These are phyloP conservation scores for Cutaneotrichosporon sp. DNA, from an alignment of 1,284 basidiomycete genomes.

Conservation along the genomic window DNA sequence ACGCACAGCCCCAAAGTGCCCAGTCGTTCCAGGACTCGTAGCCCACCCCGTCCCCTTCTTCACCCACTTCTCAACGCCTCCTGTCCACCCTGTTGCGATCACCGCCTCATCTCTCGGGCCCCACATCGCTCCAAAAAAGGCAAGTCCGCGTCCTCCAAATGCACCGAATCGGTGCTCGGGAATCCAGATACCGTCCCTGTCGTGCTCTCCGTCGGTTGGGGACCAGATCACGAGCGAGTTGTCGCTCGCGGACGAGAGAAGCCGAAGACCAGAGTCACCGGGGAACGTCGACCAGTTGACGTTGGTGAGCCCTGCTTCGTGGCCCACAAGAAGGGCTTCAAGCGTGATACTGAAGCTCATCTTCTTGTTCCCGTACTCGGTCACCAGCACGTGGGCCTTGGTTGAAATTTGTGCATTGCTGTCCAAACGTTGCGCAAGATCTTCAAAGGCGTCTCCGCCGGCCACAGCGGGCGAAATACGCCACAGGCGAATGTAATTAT, in stretches of 20 bases:
- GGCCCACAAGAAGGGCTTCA: constrained; percentile 85
- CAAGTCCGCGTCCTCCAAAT: constrained; percentile 78
- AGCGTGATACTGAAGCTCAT: constrained; percentile 67
- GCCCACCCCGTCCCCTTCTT: constrained; percentile 57
- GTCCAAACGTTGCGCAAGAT: constrained; percentile 74
- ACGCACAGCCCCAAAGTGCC: constrained; percentile 72
- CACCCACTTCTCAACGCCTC: constrained; percentile 81
- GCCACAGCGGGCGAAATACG: constrained; percentile 57
- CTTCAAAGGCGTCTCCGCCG: constrained; percentile 68
- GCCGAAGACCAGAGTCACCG: constrained; percentile 47
- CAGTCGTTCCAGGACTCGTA: constrained; percentile 69
- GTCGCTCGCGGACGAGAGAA: constrained; percentile 84
- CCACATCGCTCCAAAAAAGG: constrained; percentile 87
- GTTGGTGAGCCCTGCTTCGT: constrained; percentile 85
- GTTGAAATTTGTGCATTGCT: constrained; percentile 74
- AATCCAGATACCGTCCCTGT: constrained; percentile 69
- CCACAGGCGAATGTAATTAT: constrained; percentile 86
- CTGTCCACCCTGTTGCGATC: constrained; percentile 84
- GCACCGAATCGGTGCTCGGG: constrained; percentile 85
- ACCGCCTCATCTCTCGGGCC: constrained; percentile 53
- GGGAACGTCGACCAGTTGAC: constrained; percentile 74
- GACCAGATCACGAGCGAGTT: constrained; percentile 87
- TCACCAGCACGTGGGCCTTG: constrained; percentile 68
- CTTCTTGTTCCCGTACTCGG: constrained; percentile 52
- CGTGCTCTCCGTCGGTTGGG: constrained; percentile 38